Base-by-base conservation (phyloP, 352 stramenopile genomes). In the Phytophthora macrochlamydospora region DNA sequence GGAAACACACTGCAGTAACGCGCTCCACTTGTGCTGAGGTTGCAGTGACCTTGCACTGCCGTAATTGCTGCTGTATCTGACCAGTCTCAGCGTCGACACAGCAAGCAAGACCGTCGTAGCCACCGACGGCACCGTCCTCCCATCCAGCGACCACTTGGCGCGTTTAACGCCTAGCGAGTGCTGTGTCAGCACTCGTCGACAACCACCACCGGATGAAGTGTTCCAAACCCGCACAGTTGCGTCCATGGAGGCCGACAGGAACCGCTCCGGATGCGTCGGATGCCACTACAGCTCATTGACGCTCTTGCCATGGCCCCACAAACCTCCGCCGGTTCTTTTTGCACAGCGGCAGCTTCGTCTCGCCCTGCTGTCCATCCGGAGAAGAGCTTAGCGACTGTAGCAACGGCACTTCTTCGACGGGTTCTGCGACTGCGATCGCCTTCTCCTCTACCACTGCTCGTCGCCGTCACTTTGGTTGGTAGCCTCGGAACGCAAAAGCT, bases 211-310 rank as follows among this genome's bases (percentile, higher is more conserved):
- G 4, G 7, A 18, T 3, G 65, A 63, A 33, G 42, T 40, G 59
- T 65, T 67, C 83, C 83, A 91, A 5, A 91, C 53, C 6, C 76
- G 75, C 3, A 89, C 68, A 1, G 67, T 77, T 31, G 56, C 53
- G 63, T 91, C 83, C 83, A 90, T 87, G 0, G 80, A 86, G n/a
- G 80, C 76, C 4, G 83, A 89, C 1, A 89, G 56, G 45, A 89
- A 82, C 13, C 87, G 63, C 12, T 64, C 13, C 2, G 69, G 30
- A 13, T 69, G 68, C 11, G 9, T 55, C 3, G 67, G 66, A 60
- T 79, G 83, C 83, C 83, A 91, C 12, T 83, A 64, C 29, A 87
- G 18, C 42, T 65, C 64, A 33, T 76, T 75, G 11, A 90, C 53
- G 3, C 66, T 50, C n/a, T 65, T 73, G 2, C 11, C 30, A 53